Percentiles rank a stretch among this genome's conserved stretches.
These are phyloP conservation scores for Jimgerdemannia flammicorona DNA, from an alignment of 192 early-diverging fungal genomes.

Conservation along the genomic window DNA sequence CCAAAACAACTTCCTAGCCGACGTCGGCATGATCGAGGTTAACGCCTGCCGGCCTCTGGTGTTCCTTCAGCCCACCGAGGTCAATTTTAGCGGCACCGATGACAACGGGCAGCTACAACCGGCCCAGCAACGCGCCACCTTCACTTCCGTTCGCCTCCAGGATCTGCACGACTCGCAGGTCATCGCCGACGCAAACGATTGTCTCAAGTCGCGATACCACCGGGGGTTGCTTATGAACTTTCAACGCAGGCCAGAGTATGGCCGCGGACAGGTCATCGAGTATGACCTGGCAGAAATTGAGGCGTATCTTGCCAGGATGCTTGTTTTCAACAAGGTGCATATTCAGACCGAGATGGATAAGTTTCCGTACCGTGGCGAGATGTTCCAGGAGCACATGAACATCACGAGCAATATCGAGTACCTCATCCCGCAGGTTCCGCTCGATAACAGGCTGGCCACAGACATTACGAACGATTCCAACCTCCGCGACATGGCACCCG, in stretches of 20 bases:
- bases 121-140: too few relatives aligned
- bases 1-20: slow-evolving; percentile 20
- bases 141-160: too few relatives aligned
- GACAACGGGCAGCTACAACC: too few relatives aligned
- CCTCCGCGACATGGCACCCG: neutral
- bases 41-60: slow-evolving; percentile 2
- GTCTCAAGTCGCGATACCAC: too few relatives aligned
- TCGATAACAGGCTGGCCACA: neutral
- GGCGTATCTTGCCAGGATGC: slow-evolving; percentile 3
- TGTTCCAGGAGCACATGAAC: slow-evolving; percentile 10
- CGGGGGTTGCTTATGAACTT: slow-evolving; percentile 8
- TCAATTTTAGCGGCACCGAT: too few relatives aligned
- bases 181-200: too few relatives aligned
- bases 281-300: slow-evolving; percentile 20
- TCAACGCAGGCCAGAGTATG: slow-evolving; percentile 6
- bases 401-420: slow-evolving; percentile 9
- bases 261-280: slow-evolving; percentile 11
- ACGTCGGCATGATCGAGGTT: slow-evolving; percentile 5
- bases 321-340: slow-evolving; percentile 15
- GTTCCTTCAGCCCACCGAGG: slow-evolving; percentile 5
- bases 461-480: neutral
- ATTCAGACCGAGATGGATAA: slow-evolving; percentile 6
- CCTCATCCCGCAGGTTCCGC: slow-evolving; percentile 7
- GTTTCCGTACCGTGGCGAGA: slow-evolving; percentile 17
- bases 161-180: too few relatives aligned